Evolutionary conservation across 306 rosid species (phyloP), one percentile per base, ranked within the genome.

Genomic region (Trifolium pratense): DNA sequence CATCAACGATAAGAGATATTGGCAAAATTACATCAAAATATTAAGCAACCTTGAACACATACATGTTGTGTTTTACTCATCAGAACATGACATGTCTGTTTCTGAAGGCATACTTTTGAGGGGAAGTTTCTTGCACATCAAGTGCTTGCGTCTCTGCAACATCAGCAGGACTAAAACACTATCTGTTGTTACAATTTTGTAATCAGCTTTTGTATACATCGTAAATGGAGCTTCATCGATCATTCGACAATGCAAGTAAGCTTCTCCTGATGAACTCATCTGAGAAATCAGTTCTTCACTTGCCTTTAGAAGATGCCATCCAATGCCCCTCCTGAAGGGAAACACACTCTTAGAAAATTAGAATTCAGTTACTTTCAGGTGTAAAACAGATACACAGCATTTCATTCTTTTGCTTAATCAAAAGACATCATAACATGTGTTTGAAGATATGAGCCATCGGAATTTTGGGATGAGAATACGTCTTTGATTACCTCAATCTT

Each of bases 271-370:
- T 51, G 87, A 78, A 83, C 84, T 88, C 91, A 86, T 84, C 80
- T 66, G 86, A 45, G 89, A 88, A 67, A 91, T 88, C 53, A 94
- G 76, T 68, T 94, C 97, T 82, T 94, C 98, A 51, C 96, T 79
- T 37, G 96, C 97, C 86, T 86, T 88, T 51, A 94, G 84, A 84
- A 94, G 96, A 88, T 91, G 98, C 98, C 96, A 88, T 53, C 98
- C 98, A 73, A 94, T 89, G 76, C 92, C 97, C 85, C 90, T 94
- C 89, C 98, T 94, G 89, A 70, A 72, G 53, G 18, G 48, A 65
- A 76, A 68, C 20, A 73, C 16, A 51, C 72, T 69, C 29, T 66
- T 64, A 43, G 66, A 39, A 71, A 9, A 52, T 52, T 71, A 52
- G 10, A 57, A 57, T 65, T 59, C 42, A 67, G 58, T 32, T 45